Base-by-base conservation (phyloP, 805 yeast species). In the Cyberlindnera xishuangbannaensis region DNA sequence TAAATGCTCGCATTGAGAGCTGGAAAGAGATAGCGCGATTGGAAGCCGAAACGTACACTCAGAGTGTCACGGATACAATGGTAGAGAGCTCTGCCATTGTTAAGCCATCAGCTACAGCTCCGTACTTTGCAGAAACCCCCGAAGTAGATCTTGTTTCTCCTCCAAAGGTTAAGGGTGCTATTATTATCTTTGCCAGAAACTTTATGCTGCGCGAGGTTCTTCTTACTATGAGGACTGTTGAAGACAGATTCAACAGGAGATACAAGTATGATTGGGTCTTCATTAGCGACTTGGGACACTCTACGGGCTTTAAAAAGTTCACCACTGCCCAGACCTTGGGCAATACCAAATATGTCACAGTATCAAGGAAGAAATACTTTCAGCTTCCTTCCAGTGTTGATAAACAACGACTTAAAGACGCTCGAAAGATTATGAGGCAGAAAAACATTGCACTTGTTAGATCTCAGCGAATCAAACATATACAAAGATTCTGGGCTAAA, bases 231-330 rank as follows among this genome's bases (percentile, higher is more conserved):
- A 68, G 75, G 43, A 66, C 71, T 31, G 69, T 78, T 25, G 84
- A 83, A 48, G 78, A 71, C 45, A 59, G 88, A 19, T 83, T 81
- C 63, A 83, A 83, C 55, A 29, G 53, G 31, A 55, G 64, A 23
- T 77, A 56, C 50, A 66, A 74, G 45, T 82, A 83, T 50, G 90
- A 83, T 53, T 83, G 85, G 83, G 75, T 82, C 2, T 78, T 84
- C 43, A 55, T 84, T 30, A 80, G 82, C 50, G 86, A 84, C 50
- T 65, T 61, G 31, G 71, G 68, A 4, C 83, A 80, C 49, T 54
- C 67, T 15, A 63, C 59, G 2, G 69, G 67, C 37, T 84, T 83
- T 55, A 67, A 56, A 30, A 46, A 50, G 10, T 52, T 59, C 20
- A 64, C 78, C 1, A 40, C 62, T 6, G 61, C 65, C 10, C 48